phyloP scores from a whole-genome alignment of 495 filamentous ascomycete species.

The Neurospora sp. region DNA sequence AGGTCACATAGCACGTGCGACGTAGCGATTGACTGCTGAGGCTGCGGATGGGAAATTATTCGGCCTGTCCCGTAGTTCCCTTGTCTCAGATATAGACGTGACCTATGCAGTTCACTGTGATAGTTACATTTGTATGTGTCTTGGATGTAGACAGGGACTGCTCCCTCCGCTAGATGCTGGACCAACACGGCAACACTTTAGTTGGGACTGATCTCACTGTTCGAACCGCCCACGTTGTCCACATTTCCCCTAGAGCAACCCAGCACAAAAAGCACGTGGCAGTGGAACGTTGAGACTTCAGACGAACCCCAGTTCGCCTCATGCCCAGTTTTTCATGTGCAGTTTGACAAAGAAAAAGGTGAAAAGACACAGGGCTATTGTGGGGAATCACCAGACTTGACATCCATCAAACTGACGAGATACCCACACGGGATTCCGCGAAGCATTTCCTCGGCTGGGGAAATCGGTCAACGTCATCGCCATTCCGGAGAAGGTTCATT shows the following conservation, averaged over 20 bases:
- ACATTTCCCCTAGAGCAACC: neutral
- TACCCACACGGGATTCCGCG: neutral
- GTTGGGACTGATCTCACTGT: neutral
- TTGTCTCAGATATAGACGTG: neutral
- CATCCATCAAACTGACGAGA: neutral
- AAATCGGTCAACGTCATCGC: neutral
- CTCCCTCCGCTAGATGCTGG: neutral
- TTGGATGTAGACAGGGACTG: neutral
- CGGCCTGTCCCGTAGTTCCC: neutral
- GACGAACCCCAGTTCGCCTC: neutral
- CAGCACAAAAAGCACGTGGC: neutral
- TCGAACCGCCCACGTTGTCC: neutral
- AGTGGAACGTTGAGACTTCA: neutral
- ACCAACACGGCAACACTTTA: neutral
- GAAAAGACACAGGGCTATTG: neutral
- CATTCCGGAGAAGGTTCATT: neutral
- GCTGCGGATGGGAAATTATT: neutral
- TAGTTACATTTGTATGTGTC: neutral
- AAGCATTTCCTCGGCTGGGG: neutral
- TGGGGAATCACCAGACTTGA: neutral
- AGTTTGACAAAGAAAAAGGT: neutral
- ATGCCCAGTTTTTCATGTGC: neutral
- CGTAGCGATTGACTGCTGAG: neutral
- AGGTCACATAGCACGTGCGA: neutral
- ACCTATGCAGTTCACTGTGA: neutral